Base-by-base conservation (phyloP, 75 land plant species). In the Azolla pinnata region DNA sequence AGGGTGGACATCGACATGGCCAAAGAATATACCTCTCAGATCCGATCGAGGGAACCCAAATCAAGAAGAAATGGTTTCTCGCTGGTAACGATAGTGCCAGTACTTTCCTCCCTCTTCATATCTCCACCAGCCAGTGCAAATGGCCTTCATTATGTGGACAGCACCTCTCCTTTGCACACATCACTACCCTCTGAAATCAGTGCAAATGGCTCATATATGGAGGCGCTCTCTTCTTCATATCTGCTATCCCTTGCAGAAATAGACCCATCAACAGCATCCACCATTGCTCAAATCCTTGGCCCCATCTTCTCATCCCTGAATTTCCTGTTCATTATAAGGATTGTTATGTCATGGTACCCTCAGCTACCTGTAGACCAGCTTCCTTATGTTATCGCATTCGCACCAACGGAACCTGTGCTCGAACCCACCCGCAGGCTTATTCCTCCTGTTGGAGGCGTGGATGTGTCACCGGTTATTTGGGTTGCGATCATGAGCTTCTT, bases 261-360 rank as follows among this genome's bases (percentile, higher is more conserved):
- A 23, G 99, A 89, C 53, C 86, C 97, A 9, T 72, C 70, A 26
- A 73, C 85, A 29, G 87, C 97, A 29, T 83, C 79, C 55, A 53
- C 82, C 5, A 75, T 73, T 10, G 83, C 86, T 17, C 61, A 61
- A 8, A 18, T 95, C 33, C 28, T 82, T 31, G 87, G 91, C 5
- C 99, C 99, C 0, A 56, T 79, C 21, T 77, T 93, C 23, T 76
- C 96, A 5, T 83, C 75, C 9, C 83, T 89, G 57, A 74, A 70
- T 35, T 75, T 95, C 32, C 71, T 90, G 16, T 95, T 95, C 72
- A 74, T 90, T 4, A 23, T 75, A 24, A 79, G 96, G 58, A 86
- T 95, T 63, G 86, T 95, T 5, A 89, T 93, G 98, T 83, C 91
- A 0, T 90, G 99, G 99, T 95, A 95, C 77, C 99, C 99, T 1